These are phyloP conservation scores for Fusarium keratoplasticum DNA, from an alignment of 2,329 filamentous ascomycete species.

Conservation along the genomic window DNA sequence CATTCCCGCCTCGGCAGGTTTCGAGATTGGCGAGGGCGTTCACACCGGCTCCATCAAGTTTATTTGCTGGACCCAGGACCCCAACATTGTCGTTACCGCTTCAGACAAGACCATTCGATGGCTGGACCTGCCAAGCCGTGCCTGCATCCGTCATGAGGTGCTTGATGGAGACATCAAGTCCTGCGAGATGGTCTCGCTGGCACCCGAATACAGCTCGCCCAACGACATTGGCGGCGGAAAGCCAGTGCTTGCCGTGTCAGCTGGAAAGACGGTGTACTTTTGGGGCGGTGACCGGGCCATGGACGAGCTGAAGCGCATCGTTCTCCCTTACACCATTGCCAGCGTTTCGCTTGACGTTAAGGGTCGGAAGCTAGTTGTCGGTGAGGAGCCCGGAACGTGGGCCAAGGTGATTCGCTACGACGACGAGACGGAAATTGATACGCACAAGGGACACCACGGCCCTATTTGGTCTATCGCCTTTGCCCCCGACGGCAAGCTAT, in stretches of 20 bases:
- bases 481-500: conserved; percentile 94
- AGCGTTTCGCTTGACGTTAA: conserved; percentile 89
- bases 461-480: conserved; percentile 97
- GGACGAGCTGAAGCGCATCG: conserved; percentile 80
- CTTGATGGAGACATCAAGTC: conserved; percentile 90
- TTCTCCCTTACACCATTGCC: conserved; percentile 86
- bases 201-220: conserved; percentile 67
- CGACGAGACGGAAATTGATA: conserved; percentile 84
- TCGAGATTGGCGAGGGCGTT: conserved; percentile 87
- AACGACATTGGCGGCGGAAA: conserved; percentile 74
- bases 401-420: conserved; percentile 95
- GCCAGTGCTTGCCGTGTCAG: conserved; percentile 86
- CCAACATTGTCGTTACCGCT: conserved; percentile 89
- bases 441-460: conserved; percentile 96
- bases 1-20: conserved; percentile 72
- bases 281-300: conserved; percentile 82
- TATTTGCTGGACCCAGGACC: conserved; percentile 92
- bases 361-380: conserved; percentile 86
- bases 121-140: conserved; percentile 87
- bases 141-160: conserved; percentile 79
- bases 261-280: conserved; percentile 95
- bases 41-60: conserved; percentile 94
- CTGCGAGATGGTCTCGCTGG: conserved; percentile 85
- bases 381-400: conserved; percentile 93
- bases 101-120: conserved; percentile 93